Conservation (phyloP, 2,329 filamentous ascomycete species). For the Alternaria brassicae region DNA sequence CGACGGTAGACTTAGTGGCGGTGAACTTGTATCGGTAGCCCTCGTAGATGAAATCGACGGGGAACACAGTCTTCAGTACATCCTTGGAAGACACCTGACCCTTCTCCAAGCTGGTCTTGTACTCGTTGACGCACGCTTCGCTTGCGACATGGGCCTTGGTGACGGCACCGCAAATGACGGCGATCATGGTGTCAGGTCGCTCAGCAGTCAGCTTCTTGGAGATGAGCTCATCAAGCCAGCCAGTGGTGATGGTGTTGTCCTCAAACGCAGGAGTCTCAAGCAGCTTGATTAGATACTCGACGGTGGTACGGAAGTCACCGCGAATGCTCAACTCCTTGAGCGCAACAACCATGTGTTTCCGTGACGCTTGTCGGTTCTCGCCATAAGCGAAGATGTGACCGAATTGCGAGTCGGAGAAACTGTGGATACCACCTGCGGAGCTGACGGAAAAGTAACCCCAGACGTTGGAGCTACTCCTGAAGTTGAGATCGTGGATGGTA, state of each 20-base stretch:
- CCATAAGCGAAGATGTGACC: slow-evolving; percentile 99
- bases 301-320: slow-evolving; percentile 97
- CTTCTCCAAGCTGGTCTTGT: slow-evolving; percentile 88
- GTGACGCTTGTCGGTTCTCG: slow-evolving; percentile 92
- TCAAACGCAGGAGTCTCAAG: slow-evolving; percentile 98
- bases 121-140: slow-evolving; percentile 85
- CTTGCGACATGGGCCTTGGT: slow-evolving; percentile 96
- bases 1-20: slow-evolving; percentile 85
- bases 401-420: slow-evolving; percentile 98
- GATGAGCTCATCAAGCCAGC: slow-evolving; percentile 98
- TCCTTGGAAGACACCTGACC: slow-evolving; percentile 97
- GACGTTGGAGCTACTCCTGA: slow-evolving; percentile 97
- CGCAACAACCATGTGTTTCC: slow-evolving; percentile 99
- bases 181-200: slow-evolving; percentile 89
- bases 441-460: slow-evolving; percentile 99
- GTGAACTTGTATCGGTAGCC: slow-evolving; percentile 98
- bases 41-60: slow-evolving; percentile 98
- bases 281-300: slow-evolving; percentile 98
- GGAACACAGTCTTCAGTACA: slow-evolving; percentile 95
- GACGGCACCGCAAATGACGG: slow-evolving; percentile 93
- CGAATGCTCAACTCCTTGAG: slow-evolving; percentile 99
- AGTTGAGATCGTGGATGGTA: slow-evolving; percentile 99
- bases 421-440: slow-evolving; percentile 96
- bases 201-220: slow-evolving; percentile 97
- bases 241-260: slow-evolving; percentile 98